Conservation (phyloP, 495 filamentous ascomycete species). For the Penicillium steckii region DNA sequence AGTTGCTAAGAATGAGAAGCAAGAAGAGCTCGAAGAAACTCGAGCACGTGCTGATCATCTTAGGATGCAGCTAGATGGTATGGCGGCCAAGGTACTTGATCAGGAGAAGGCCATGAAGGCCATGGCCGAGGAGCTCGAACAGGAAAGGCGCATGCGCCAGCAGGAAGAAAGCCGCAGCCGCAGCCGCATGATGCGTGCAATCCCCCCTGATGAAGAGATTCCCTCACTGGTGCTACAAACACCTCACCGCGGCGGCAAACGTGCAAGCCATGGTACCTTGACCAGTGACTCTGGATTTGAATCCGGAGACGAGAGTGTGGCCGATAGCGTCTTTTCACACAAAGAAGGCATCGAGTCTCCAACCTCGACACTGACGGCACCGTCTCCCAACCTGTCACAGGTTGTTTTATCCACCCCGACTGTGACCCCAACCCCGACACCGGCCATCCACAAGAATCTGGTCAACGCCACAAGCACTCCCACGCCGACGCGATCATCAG, state of each 20-base stretch:
- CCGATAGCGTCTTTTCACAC: slow-evolving; percentile 64
- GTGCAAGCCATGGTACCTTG: slow-evolving; percentile 52
- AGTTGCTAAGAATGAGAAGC: slow-evolving; percentile 62
- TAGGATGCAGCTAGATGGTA: slow-evolving; percentile 72
- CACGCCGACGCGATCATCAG: slow-evolving; percentile 31
- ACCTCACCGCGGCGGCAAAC: slow-evolving; percentile 45
- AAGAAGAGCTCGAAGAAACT: slow-evolving; percentile 75
- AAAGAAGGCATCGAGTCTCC: slow-evolving; percentile 51
- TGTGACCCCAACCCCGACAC: slow-evolving; percentile 16
- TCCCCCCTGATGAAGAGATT: slow-evolving; percentile 33
- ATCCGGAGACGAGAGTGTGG: slow-evolving; percentile 54
- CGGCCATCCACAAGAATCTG: slow-evolving; percentile 26
- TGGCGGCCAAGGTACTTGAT: slow-evolving; percentile 65
- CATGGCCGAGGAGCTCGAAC: slow-evolving; percentile 61
- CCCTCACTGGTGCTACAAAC: slow-evolving; percentile 56
- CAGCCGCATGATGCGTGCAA: slow-evolving; percentile 34
- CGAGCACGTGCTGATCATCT: slow-evolving; percentile 63
- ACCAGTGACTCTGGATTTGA: slow-evolving; percentile 54
- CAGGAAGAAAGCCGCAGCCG: slow-evolving; percentile 54
- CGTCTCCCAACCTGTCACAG: slow-evolving; percentile 40
- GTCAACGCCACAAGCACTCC: slow-evolving; percentile 14
- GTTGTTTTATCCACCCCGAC: slow-evolving; percentile 32
- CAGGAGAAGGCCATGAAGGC: slow-evolving; percentile 64
- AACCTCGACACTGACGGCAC: slow-evolving; percentile 46
- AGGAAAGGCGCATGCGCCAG: slow-evolving; percentile 54